Evolutionary conservation across 2,329 filamentous ascomycete species (phyloP).

Genomic region (Tolypocladium sp.): DNA sequence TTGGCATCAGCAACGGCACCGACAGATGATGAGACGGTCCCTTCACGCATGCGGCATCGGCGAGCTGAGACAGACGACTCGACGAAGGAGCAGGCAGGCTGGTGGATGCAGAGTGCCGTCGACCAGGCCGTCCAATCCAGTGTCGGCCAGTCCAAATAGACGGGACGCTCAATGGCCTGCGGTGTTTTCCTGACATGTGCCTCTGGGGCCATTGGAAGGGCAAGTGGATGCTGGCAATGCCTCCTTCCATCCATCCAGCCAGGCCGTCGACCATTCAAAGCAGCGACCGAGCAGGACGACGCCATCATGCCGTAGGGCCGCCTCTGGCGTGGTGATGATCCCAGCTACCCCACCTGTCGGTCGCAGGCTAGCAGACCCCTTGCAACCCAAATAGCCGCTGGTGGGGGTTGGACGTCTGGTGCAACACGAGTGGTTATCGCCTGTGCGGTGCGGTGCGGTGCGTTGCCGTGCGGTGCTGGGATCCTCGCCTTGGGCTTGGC

Average conservation of each 20-base stretch:
- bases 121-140: background rate
- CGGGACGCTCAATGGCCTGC: conserved; percentile 1
- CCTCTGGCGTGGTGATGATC: conserved; percentile 1
- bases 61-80: background rate
- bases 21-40: background rate
- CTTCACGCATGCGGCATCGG: background rate
- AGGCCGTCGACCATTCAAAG: background rate
- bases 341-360: conserved; percentile 9
- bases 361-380: conserved; percentile 4
- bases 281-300: background rate
- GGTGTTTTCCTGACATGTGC: conserved; percentile 15
- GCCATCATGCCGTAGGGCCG: background rate
- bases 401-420: background rate
- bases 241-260: background rate
- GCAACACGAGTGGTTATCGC: background rate
- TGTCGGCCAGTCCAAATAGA: background rate
- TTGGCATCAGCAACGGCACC: background rate
- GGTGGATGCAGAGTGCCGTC: background rate
- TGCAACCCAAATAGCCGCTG: conserved; percentile 6
- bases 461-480: background rate
- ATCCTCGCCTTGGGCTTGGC: background rate
- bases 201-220: background rate
- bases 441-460: background rate
- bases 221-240: background rate
- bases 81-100: background rate